Evolutionary conservation across 1,284 basidiomycete species (phyloP), one percentile per base, ranked within the genome.

Genomic region (Sparassis latifolia): DNA sequence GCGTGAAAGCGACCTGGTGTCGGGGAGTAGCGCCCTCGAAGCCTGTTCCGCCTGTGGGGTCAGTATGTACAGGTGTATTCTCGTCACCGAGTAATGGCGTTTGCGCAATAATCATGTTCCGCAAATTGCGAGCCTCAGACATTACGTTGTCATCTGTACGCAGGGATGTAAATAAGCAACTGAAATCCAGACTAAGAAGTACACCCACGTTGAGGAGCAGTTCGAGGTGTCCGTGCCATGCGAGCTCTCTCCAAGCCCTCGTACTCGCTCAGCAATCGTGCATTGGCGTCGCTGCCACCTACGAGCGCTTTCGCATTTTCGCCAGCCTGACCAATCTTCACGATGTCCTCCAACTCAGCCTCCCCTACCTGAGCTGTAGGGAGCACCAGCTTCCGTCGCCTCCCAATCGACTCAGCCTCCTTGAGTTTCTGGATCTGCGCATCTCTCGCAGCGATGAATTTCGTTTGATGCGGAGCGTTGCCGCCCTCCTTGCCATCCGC

Each of bases 341-440:
- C 96, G 60, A 99, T 98, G 61, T 98, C 94, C 70, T 99, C 97
- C 47, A 99, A 71, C 69, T 99, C 97, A 5, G 78, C 72, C 69
- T 99, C 94, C 20, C 91, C 91, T 3, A 99, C 97, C 64, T 99
- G 96, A 2, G 96, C 92, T 27, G 77, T 75, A 0, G 97, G 97
- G 9, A 99, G 76, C 52, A 84, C 82, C 44, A 99, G 76, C 67
- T 91, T 92, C 58, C 92, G 74, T 54, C 97, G 74, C 60, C 93
- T 83, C 31, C 92, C 89, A 52, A 99, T 95, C 51, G 92, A 92
- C 68, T 98, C 95, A 20, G 94, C 94, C 67, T 99, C 96, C 66
- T 96, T 96, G 56, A 98, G 76, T 68, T 96, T 95, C 65, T 96
- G 91, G 57, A 99, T 96, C 66, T 98, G 94, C 2, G 93, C 94